Conservation (phyloP, 2,329 filamentous ascomycete genomes). For the Penicillium occitanis region DNA sequence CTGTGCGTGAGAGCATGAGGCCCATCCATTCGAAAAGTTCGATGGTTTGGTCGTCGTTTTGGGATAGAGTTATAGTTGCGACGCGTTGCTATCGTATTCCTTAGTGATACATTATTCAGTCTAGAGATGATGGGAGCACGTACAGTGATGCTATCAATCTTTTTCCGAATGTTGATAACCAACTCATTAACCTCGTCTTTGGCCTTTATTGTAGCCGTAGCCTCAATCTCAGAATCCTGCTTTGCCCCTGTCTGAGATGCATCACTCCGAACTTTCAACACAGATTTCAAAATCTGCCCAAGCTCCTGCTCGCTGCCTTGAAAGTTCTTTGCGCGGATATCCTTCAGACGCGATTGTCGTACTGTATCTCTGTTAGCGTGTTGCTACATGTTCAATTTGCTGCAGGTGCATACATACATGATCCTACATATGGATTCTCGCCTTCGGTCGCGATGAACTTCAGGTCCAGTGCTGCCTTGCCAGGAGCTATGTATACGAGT, state of each 20-base stretch:
- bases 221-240: constrained; percentile 32
- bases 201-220: constrained; percentile 31
- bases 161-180: constrained; percentile 43
- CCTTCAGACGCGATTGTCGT: constrained; percentile 36
- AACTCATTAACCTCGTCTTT: constrained; percentile 35
- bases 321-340: constrained; percentile 45
- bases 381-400: not conserved
- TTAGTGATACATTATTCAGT: constrained; percentile 18
- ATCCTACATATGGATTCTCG: constrained; percentile 53
- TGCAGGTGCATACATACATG: constrained; percentile 36
- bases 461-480: constrained; percentile 50
- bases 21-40: constrained; percentile 59
- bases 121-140: constrained; percentile 18
- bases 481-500: constrained; percentile 51
- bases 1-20: constrained; percentile 47
- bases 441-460: constrained; percentile 60
- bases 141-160: constrained; percentile 52
- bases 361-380: constrained; percentile 32
- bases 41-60: constrained; percentile 56
- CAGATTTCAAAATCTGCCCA: constrained; percentile 36
- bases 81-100: constrained; percentile 49
- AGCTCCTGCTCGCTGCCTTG: constrained; percentile 47
- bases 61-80: constrained; percentile 53
- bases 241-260: constrained; percentile 17
- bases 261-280: constrained; percentile 32